Evolutionary conservation across 768 basidiomycete species (phyloP).

Genomic region (Russula emetica): DNA sequence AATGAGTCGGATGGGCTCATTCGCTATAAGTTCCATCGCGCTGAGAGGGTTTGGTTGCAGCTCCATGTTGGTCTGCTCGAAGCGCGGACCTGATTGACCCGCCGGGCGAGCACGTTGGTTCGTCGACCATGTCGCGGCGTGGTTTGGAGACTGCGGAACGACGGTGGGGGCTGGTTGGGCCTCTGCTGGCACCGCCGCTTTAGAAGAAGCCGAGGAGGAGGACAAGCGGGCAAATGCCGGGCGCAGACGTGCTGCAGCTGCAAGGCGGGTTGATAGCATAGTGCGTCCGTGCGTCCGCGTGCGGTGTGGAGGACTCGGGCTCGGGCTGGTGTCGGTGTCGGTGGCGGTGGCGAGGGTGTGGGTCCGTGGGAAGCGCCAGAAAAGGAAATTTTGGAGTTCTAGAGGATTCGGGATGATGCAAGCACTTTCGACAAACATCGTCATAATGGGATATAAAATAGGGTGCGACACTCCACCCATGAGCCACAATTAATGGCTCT

Average conservation of each 20-base stretch:
- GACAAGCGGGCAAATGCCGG: constrained; percentile 18
- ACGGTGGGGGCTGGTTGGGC: constrained; percentile 32
- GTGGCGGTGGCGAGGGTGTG: too few relatives aligned
- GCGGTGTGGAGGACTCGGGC: neutral
- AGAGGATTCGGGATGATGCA: constrained; percentile 10
- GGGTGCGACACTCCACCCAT: constrained; percentile 34
- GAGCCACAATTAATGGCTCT: constrained; percentile 29
- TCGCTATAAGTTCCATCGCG: constrained; percentile 84
- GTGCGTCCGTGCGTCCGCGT: too few relatives aligned
- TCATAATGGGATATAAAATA: neutral
- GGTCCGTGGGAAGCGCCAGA: constrained; percentile 1
- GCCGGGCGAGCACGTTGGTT: constrained; percentile 69
- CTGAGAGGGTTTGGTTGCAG: constrained; percentile 86
- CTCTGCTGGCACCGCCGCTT: constrained; percentile 28
- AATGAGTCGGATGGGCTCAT: constrained; percentile 82
- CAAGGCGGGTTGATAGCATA: constrained; percentile 25
- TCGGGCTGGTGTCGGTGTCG: too few relatives aligned
- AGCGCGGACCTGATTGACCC: constrained; percentile 63
- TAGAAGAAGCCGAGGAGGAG: constrained; percentile 22
- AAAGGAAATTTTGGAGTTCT: constrained; percentile 3
- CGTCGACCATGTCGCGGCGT: constrained; percentile 77
- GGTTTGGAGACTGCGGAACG: constrained; percentile 76
- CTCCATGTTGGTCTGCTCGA: constrained; percentile 87
- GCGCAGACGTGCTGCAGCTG: constrained; percentile 22
- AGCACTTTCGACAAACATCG: neutral